Evolutionary conservation across 345 rosid species (phyloP).

Genomic region (Eucalyptus polyanthemos): DNA sequence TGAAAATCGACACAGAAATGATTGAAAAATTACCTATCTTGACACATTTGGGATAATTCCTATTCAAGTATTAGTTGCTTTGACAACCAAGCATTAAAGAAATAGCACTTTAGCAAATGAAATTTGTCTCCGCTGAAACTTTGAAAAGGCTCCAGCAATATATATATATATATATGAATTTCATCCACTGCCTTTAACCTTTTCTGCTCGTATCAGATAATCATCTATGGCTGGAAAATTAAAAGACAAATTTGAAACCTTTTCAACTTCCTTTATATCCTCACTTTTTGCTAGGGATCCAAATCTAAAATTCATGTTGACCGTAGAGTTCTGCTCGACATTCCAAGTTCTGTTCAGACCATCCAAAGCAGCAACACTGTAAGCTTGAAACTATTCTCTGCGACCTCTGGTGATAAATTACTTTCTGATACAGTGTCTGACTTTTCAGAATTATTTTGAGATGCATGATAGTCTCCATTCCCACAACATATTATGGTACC

Average conservation of each 20-base stretch:
- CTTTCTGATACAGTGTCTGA: neutral
- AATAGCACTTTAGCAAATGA: neutral
- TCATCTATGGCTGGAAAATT: neutral
- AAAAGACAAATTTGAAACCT: neutral
- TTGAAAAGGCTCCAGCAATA: neutral
- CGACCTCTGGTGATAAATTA: neutral
- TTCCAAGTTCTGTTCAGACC: neutral
- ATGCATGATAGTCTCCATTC: neutral
- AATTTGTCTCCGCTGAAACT: neutral
- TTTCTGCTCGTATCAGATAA: neutral
- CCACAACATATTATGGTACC: neutral
- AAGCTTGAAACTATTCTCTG: neutral
- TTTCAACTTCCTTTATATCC: neutral
- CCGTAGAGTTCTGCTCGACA: neutral
- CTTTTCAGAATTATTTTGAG: neutral
- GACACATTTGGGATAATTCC: neutral
- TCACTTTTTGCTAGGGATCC: neutral
- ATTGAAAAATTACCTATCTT: neutral
- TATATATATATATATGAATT: neutral
- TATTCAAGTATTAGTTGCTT: neutral
- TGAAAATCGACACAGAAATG: neutral
- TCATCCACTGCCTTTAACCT: neutral
- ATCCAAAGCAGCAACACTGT: neutral
- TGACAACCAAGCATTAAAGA: neutral
- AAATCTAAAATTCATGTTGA: neutral